Evolutionary conservation across 169 alveolate species (phyloP), one percentile per base, ranked within the genome.

Genomic region (Plasmodium ovale): DNA sequence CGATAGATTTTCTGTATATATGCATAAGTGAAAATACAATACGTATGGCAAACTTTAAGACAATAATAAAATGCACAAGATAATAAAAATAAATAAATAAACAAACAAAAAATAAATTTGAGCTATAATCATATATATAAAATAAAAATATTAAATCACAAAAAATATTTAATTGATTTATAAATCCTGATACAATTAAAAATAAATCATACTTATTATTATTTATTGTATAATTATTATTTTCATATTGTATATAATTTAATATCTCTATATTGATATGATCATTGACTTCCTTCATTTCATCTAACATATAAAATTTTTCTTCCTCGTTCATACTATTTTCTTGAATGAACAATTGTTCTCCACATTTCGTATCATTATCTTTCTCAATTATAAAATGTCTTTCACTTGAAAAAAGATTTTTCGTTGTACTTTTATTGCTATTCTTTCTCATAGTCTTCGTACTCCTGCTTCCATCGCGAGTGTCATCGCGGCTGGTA

Each of bases 161-260:
- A 27, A 82, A 82, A 0, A 53, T 82, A 64, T 82, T 82, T 82
- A 82, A 21, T 56, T 82, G 90, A n/a, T 82, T 82, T 21, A 82
- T 64, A 12, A 82, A 29, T 0, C 90, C 90, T 9, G 90, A 29
- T 9, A 53, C 19, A 3, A 65, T 65, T 29, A 82, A 44, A 37
- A 82, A 82, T 1, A 65, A 25, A 82, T 82, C 90, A 56, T 21
- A 82, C 65, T 70, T 53, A 29, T 37, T 10, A 56, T 58, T 49
- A 29, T 33, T 59, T 7, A 82, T 65, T 5, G 90, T 65, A 56
- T 82, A 82, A 29, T 82, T 82, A 16, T 82, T 82, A 47, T 82
- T 82, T 23, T 82, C 90, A 56, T 65, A 82, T 44, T 82, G 90
- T 7, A 82, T 82, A 70, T 82, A 82, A 16, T 59, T 82, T 56